Percentiles rank a stretch among this genome's conserved stretches.
These are phyloP conservation scores for Acanthamoeba lenticulata DNA, from an alignment of 208 protist species.

Conservation along the genomic window DNA sequence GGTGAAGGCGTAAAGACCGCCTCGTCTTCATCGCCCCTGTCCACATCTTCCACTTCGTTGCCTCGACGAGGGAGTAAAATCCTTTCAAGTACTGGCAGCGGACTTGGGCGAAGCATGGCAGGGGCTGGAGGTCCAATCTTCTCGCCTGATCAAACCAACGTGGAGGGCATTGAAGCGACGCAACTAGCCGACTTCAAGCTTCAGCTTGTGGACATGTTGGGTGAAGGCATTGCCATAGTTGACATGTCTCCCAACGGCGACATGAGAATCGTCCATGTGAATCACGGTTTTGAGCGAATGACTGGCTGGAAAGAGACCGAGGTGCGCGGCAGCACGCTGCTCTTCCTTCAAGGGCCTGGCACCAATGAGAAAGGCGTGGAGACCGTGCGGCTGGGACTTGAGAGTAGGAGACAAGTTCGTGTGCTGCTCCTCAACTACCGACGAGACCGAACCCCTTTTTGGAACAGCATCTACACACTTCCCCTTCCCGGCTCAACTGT, in stretches of 20 bases:
- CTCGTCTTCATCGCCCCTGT: no score
- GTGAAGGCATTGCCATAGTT: not conserved
- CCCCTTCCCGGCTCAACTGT: not conserved
- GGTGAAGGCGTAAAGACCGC: no score
- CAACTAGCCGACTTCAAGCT: not conserved
- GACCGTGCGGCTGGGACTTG: not conserved
- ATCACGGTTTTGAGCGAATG: not conserved
- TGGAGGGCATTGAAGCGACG: not conserved
- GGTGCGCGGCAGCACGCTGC: not conserved
- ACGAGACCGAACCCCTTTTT: not conserved
- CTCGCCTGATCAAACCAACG: not conserved
- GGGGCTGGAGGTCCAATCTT: not conserved
- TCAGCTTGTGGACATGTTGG: not conserved
- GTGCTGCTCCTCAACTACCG: conserved; percentile 48
- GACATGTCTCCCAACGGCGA: not conserved
- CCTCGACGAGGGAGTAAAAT: no score
- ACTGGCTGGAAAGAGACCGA: not conserved
- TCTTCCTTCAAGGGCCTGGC: not conserved
- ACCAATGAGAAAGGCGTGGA: conserved; percentile 44
- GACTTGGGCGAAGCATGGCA: no score
- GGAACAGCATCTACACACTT: conserved; percentile 20
- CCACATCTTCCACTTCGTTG: no score
- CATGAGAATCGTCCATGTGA: not conserved
- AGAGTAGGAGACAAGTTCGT: not conserved
- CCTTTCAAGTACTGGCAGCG: no score